Conservation (phyloP, 2,329 filamentous ascomycete species). For the Neurospora sp. region DNA sequence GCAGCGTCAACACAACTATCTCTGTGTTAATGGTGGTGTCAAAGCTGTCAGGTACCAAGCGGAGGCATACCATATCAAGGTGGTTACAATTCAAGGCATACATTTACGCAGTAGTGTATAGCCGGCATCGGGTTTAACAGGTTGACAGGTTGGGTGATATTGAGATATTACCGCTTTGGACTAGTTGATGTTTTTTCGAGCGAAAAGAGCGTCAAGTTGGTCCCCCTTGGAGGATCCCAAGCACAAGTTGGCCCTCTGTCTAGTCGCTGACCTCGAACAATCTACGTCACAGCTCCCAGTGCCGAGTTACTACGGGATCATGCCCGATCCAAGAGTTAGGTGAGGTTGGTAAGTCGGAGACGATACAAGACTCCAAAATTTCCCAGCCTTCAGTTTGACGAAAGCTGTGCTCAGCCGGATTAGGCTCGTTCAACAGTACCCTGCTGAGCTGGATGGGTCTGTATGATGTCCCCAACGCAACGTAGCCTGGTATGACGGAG, state of each 20-base stretch:
- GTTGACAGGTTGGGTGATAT: background rate
- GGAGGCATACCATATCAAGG: background rate
- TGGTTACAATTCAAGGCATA: background rate
- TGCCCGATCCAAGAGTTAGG: background rate
- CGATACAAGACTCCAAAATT: background rate
- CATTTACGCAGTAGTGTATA: background rate
- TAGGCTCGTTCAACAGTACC: background rate
- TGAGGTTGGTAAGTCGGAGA: background rate
- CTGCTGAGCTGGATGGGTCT: background rate
- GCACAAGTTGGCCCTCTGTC: background rate
- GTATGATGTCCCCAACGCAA: background rate
- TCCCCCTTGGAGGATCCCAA: background rate
- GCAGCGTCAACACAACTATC: background rate
- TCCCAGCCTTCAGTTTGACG: background rate
- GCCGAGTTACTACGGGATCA: background rate
- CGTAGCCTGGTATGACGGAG: background rate
- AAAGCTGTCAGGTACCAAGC: background rate
- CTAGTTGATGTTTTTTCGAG: background rate
- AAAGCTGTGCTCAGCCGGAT: background rate
- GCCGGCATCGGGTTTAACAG: background rate
- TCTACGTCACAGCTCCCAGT: background rate
- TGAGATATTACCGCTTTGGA: background rate
- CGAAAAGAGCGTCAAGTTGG: background rate
- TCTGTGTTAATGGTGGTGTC: background rate
- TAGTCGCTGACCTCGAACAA: background rate